Evolutionary conservation across 805 yeast species (phyloP).

Genomic region (Pichia nanzhaoensis): DNA sequence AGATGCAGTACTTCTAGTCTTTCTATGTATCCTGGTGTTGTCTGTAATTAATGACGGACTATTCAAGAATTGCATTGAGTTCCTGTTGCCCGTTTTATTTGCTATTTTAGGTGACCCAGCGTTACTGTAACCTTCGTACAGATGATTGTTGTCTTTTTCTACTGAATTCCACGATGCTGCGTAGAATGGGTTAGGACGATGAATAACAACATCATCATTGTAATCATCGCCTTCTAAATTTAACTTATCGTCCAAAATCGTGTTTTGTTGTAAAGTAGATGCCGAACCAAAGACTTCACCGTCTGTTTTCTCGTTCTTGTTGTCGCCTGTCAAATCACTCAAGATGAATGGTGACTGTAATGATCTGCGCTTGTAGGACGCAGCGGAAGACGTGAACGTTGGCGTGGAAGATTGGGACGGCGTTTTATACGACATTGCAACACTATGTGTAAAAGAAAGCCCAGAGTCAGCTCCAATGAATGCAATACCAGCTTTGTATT

Average conservation of each 20-base stretch:
- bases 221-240: not conserved
- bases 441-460: not conserved
- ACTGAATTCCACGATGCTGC: not conserved
- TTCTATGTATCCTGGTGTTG: conserved; percentile 10
- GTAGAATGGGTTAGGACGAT: not conserved
- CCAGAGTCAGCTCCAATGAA: no score
- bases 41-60: conserved; percentile 12
- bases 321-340: conserved; percentile 2
- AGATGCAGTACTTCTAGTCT: conserved; percentile 16
- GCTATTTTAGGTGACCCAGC: not conserved
- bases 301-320: not conserved
- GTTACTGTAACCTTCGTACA: not conserved
- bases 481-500: no score
- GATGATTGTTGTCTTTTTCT: not conserved
- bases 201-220: not conserved
- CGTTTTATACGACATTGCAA: not conserved
- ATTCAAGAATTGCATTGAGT: conserved; percentile 15
- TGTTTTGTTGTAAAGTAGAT: not conserved
- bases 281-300: no score
- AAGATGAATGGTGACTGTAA: conserved; percentile 11
- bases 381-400: not conserved
- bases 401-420: not conserved
- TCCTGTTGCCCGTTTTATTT: conserved; percentile 12
- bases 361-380: conserved; percentile 12
- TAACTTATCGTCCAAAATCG: no score